Evolutionary conservation across 345 rosid species (phyloP).

Genomic region (Pistacia atlantica): DNA sequence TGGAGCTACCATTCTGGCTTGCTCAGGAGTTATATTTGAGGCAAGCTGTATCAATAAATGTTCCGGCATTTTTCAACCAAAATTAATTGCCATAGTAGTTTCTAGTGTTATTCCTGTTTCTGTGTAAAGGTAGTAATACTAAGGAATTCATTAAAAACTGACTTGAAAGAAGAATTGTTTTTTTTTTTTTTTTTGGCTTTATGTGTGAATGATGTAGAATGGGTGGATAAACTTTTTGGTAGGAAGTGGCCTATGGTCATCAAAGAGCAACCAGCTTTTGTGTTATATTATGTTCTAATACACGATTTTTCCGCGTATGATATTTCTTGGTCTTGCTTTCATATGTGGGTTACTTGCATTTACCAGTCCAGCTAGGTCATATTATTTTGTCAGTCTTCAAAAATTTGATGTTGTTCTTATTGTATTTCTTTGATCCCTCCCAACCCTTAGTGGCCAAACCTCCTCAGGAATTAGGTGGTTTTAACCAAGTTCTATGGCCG

Average conservation of each 20-base stretch:
- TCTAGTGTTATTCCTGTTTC: too few relatives aligned
- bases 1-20: slow-evolving; percentile 83
- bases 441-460: not conserved
- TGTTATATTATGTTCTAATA: not conserved
- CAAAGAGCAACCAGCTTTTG: not conserved
- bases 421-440: not conserved
- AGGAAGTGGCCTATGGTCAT: not conserved
- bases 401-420: not conserved
- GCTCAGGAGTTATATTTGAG: slow-evolving; percentile 69
- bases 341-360: not conserved
- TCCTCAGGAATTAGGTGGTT: not conserved
- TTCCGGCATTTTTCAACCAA: slow-evolving; percentile 31
- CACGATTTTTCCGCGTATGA: not conserved
- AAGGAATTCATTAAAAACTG: too few relatives aligned
- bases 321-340: not conserved
- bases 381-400: not conserved
- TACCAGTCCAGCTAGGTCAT: not conserved
- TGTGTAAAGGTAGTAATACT: too few relatives aligned
- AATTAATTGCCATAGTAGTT: too few relatives aligned
- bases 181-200: too few relatives aligned
- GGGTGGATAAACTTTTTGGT: not conserved
- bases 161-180: too few relatives aligned
- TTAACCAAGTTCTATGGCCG: not conserved
- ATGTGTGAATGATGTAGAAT: too few relatives aligned
- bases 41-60: slow-evolving; percentile 60